These are phyloP conservation scores for Nidularia pulvinata DNA, from an alignment of 768 basidiomycete species.

Conservation along the genomic window DNA sequence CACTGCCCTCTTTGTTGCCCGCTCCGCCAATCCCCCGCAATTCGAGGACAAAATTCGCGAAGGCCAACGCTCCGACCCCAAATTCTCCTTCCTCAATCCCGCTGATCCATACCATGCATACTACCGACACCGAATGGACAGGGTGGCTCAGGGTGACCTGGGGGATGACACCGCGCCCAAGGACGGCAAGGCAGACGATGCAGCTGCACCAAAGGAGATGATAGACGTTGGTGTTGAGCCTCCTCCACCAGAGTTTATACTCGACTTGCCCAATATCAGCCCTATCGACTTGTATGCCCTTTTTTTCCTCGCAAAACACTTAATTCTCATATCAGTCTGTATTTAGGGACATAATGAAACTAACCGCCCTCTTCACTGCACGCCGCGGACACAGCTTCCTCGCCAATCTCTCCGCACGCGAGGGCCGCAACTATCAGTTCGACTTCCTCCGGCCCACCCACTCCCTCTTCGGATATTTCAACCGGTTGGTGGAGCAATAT, in stretches of 20 bases:
- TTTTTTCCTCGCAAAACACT: slow-evolving; percentile 1
- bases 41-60: slow-evolving; percentile 99
- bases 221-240: slow-evolving; percentile 76
- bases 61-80: slow-evolving; percentile 94
- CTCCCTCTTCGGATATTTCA: slow-evolving; percentile 96
- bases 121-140: slow-evolving; percentile 91
- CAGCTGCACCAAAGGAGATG: slow-evolving; percentile 34
- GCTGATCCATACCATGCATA: slow-evolving; percentile 99
- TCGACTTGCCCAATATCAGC: slow-evolving; percentile 87
- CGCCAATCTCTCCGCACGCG: slow-evolving; percentile 78
- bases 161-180: slow-evolving; percentile 58
- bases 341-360: slow-evolving; percentile 88
- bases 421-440: slow-evolving; percentile 97
- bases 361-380: slow-evolving; percentile 96
- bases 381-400: slow-evolving; percentile 88
- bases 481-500: slow-evolving; percentile 96
- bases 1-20: slow-evolving; percentile 89
- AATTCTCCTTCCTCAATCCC: slow-evolving; percentile 98
- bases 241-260: slow-evolving; percentile 77
- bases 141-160: slow-evolving; percentile 73
- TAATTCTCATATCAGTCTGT: slow-evolving; percentile 2
- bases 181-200: slow-evolving; percentile 34
- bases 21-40: slow-evolving; percentile 89
- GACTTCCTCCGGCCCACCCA: slow-evolving; percentile 97
- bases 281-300: slow-evolving; percentile 86